Percentiles rank a stretch among this genome's conserved stretches.
These are phyloP conservation scores for Euphorbia pulcherrima DNA, from an alignment of 345 rosid genomes.

Conservation along the genomic window DNA sequence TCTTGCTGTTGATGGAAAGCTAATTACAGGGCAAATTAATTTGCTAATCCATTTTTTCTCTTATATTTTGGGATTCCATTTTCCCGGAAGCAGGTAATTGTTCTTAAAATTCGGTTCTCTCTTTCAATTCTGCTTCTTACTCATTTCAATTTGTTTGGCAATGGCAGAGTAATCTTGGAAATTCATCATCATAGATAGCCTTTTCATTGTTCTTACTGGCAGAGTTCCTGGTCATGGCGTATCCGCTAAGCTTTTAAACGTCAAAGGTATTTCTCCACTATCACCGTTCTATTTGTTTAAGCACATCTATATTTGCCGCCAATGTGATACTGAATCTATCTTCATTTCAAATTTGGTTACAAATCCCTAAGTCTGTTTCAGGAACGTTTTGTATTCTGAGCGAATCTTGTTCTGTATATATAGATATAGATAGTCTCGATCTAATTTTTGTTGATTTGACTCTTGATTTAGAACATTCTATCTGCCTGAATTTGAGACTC, in stretches of 20 bases:
- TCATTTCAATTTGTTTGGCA: neutral
- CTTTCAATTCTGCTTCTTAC: neutral
- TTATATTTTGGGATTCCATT: neutral
- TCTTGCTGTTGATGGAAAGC: neutral
- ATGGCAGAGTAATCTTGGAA: neutral
- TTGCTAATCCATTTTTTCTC: neutral
- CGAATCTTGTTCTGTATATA: neutral
- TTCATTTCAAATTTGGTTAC: neutral
- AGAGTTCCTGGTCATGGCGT: conserved; percentile 70
- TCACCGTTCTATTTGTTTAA: neutral
- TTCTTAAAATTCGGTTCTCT: neutral
- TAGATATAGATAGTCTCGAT: neutral
- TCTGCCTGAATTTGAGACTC: neutral
- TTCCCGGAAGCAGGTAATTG: neutral
- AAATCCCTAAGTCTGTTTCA: neutral
- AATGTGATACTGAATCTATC: neutral
- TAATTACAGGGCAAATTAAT: neutral
- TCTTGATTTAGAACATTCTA: neutral
- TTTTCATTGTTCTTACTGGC: conserved; percentile 45
- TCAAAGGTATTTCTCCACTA: conserved; percentile 34
- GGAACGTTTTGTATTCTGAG: neutral
- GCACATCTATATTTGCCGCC: neutral
- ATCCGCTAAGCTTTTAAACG: conserved; percentile 52
- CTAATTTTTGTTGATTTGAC: neutral
- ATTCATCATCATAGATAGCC: conserved; percentile 29